A percentile compares a stretch with the other conserved stretches of the same genome.
phyloP scores from a whole-genome alignment of 306 rosid genomes.

The Elaeagnus macrophylla region DNA sequence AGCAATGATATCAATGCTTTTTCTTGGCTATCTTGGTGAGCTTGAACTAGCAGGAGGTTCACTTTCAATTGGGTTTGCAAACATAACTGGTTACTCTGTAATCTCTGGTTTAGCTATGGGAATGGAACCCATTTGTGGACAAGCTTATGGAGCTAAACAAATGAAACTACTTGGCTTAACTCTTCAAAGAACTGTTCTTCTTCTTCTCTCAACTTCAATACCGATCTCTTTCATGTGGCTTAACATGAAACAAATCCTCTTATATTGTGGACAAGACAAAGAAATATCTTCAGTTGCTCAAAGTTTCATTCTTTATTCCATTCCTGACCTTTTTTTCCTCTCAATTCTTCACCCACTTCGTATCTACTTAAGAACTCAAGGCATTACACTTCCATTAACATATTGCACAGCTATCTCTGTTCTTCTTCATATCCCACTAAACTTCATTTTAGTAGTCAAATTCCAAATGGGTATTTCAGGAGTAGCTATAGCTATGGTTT shows the following conservation, averaged over 20 bases:
- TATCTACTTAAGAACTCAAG: conserved; percentile 69
- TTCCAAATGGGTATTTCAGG: conserved; percentile 73
- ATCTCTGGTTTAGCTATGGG: conserved; percentile 97
- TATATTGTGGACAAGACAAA: conserved; percentile 74
- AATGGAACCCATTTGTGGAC: conserved; percentile 97
- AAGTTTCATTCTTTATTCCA: conserved; percentile 61
- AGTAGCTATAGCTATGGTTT: conserved; percentile 79
- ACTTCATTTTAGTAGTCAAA: conserved; percentile 55
- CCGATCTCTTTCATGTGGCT: conserved; percentile 80
- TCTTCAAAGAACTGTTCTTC: conserved; percentile 73
- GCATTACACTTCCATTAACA: conserved; percentile 65
- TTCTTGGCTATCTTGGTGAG: conserved; percentile 86
- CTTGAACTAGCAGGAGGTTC: conserved; percentile 88
- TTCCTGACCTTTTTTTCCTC: conserved; percentile 79
- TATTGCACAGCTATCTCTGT: conserved; percentile 74
- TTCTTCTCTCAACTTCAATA: conserved; percentile 59
- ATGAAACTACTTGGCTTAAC: conserved; percentile 67
- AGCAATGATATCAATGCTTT: conserved; percentile 97
- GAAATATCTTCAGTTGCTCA: conserved; percentile 70
- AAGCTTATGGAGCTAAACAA: conserved; percentile 85
- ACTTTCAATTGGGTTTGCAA: conserved; percentile 85
- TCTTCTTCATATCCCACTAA: conserved; percentile 72
- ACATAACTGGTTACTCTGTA: conserved; percentile 96
- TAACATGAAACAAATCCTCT: conserved; percentile 63
- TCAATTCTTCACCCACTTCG: conserved; percentile 85